phyloP scores from a whole-genome alignment of 306 rosid genomes.

The Fragaria ananassa region DNA sequence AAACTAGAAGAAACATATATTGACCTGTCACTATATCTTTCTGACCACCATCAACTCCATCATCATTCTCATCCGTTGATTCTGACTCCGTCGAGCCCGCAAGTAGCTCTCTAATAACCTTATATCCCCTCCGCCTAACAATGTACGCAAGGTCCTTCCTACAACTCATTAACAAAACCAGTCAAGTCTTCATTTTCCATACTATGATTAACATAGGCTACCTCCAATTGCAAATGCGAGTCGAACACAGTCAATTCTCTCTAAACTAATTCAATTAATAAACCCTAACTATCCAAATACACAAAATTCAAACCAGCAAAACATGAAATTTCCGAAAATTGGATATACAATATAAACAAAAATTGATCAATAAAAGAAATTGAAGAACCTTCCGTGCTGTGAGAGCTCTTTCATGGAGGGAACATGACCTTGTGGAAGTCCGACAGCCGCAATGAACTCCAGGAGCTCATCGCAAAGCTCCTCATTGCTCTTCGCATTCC shows the following conservation, averaged over 20 bases:
- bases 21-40: slow-evolving; percentile 47
- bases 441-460: slow-evolving; percentile 50
- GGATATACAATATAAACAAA: background rate
- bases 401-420: slow-evolving; percentile 77
- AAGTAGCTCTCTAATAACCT: slow-evolving; percentile 62
- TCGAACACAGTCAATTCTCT: background rate
- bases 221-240: background rate
- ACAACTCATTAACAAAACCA: background rate
- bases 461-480: slow-evolving; percentile 72
- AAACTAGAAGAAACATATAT: slow-evolving; percentile 24
- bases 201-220: too few relatives aligned
- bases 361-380: background rate
- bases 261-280: background rate
- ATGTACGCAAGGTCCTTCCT: slow-evolving; percentile 87
- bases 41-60: slow-evolving; percentile 24
- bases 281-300: background rate
- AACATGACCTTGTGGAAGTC: slow-evolving; percentile 62
- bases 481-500: slow-evolving; percentile 60
- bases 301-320: background rate
- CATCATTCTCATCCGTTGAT: slow-evolving; percentile 15
- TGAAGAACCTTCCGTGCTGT: slow-evolving; percentile 67
- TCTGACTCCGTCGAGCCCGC: slow-evolving; percentile 29
- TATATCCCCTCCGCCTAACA: slow-evolving; percentile 91
- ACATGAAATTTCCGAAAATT: background rate
- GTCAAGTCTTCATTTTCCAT: background rate